These are phyloP conservation scores for Tolypocladium inflatum DNA, from an alignment of 2,329 filamentous ascomycete species.

Conservation along the genomic window DNA sequence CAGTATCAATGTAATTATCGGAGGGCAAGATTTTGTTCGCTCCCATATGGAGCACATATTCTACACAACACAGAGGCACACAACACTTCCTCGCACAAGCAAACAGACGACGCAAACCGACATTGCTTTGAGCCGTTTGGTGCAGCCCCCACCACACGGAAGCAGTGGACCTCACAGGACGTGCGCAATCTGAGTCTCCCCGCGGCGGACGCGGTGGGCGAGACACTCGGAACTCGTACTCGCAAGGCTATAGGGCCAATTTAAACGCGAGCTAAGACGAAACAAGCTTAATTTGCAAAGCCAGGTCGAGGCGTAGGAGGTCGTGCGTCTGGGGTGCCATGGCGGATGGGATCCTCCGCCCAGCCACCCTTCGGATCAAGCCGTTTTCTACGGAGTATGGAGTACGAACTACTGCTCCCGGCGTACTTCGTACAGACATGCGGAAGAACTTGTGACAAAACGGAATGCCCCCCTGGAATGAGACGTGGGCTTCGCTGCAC, in stretches of 20 bases:
- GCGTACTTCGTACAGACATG: too few relatives aligned
- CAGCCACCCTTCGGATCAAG: not conserved
- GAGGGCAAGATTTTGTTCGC: too few relatives aligned
- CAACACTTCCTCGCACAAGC: too few relatives aligned
- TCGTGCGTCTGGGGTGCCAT: not conserved
- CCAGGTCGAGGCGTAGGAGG: not conserved
- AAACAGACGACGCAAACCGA: too few relatives aligned
- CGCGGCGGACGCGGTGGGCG: not conserved
- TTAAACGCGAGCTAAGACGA: not conserved
- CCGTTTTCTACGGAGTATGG: not conserved
- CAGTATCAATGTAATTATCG: too few relatives aligned
- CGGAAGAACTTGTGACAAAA: too few relatives aligned
- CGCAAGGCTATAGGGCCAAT: too few relatives aligned
- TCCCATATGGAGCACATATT: too few relatives aligned
- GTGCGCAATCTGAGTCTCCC: not conserved
- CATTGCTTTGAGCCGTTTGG: too few relatives aligned
- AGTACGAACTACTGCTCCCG: not conserved
- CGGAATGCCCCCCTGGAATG: not conserved
- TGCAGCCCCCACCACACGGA: not conserved
- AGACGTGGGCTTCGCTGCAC: not conserved
- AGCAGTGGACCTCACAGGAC: not conserved
- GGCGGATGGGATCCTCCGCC: not conserved
- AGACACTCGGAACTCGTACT: not conserved
- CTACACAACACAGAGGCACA: too few relatives aligned
- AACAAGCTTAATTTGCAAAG: not conserved